Evolutionary conservation across 495 filamentous ascomycete species (phyloP).

Genomic region (Sabuloglossum arenarium): DNA sequence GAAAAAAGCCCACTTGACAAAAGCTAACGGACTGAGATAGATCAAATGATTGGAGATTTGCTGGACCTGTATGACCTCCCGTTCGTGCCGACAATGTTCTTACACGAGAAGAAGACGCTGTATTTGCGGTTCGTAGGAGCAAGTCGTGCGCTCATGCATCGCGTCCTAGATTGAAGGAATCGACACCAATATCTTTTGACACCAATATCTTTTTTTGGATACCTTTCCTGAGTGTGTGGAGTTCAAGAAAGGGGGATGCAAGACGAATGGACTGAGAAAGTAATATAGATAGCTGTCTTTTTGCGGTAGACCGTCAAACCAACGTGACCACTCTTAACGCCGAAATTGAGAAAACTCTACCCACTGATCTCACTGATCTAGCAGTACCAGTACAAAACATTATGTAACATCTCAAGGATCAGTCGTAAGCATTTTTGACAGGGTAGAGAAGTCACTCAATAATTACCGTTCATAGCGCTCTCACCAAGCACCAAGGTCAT

Average conservation of each 20-base stretch:
- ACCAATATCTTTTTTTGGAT: not conserved
- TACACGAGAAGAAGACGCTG: constrained; percentile 14
- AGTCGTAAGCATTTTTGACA: too few relatives aligned
- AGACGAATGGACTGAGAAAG: too few relatives aligned
- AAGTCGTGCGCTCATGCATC: constrained; percentile 13
- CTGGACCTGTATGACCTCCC: constrained; percentile 14
- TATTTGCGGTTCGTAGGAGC: constrained; percentile 14
- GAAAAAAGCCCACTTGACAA: not conserved
- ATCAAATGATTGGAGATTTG: constrained; percentile 10
- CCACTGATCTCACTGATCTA: too few relatives aligned
- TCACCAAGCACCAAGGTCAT: constrained; percentile 43
- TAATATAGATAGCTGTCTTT: too few relatives aligned
- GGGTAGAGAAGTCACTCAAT: too few relatives aligned
- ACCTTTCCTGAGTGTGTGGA: too few relatives aligned
- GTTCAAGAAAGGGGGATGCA: too few relatives aligned
- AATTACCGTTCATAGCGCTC: not conserved
- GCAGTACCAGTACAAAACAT: too few relatives aligned
- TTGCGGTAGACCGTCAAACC: too few relatives aligned
- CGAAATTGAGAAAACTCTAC: too few relatives aligned
- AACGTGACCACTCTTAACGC: too few relatives aligned
- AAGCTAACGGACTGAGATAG: constrained; percentile 5
- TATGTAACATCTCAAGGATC: too few relatives aligned
- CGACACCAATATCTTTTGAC: not conserved
- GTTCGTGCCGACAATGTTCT: constrained; percentile 14
- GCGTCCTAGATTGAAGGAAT: constrained; percentile 10